Percentiles rank a stretch among this genome's conserved stretches.
Conservation (phyloP, 306 rosid species). For the Cicer yamashitae region DNA sequence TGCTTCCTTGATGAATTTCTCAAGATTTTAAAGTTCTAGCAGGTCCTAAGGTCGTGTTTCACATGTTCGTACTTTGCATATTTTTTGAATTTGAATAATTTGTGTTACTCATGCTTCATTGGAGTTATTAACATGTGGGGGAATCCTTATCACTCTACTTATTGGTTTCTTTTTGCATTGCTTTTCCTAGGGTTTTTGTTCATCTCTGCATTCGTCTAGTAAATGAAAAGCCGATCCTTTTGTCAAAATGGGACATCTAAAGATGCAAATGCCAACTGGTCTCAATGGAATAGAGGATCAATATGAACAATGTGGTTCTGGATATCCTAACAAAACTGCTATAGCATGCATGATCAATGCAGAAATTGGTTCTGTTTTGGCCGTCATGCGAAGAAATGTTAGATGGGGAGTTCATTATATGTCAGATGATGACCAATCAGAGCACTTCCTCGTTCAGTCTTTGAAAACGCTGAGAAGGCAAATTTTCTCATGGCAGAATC, state of each 20-base stretch:
- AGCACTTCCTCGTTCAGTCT: slow-evolving; percentile 87
- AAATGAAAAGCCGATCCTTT: slow-evolving; percentile 21
- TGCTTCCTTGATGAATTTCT: background rate
- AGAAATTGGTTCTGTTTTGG: slow-evolving; percentile 92
- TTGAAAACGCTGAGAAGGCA: slow-evolving; percentile 80
- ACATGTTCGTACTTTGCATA: slow-evolving; percentile 7
- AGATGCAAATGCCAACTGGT: slow-evolving; percentile 63
- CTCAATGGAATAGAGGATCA: slow-evolving; percentile 84
- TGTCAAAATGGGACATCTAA: slow-evolving; percentile 72
- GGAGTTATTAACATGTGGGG: background rate
- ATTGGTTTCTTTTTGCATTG: slow-evolving; percentile 1
- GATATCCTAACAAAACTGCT: slow-evolving; percentile 69
- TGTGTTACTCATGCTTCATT: background rate
- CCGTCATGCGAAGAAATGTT: slow-evolving; percentile 96
- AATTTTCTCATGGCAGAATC: slow-evolving; percentile 88
- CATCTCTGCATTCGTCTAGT: slow-evolving; percentile 24
- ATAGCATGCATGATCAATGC: slow-evolving; percentile 93
- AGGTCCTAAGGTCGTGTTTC: background rate
- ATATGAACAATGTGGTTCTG: slow-evolving; percentile 73
- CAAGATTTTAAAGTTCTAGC: background rate
- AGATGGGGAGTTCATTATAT: slow-evolving; percentile 93
- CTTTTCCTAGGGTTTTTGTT: slow-evolving; percentile 4
- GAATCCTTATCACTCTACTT: background rate
- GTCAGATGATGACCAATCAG: slow-evolving; percentile 94
- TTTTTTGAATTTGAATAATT: slow-evolving; percentile 24